These are phyloP conservation scores for Pascua sp. DNA, from an alignment of 1,284 basidiomycete species.

Conservation along the genomic window DNA sequence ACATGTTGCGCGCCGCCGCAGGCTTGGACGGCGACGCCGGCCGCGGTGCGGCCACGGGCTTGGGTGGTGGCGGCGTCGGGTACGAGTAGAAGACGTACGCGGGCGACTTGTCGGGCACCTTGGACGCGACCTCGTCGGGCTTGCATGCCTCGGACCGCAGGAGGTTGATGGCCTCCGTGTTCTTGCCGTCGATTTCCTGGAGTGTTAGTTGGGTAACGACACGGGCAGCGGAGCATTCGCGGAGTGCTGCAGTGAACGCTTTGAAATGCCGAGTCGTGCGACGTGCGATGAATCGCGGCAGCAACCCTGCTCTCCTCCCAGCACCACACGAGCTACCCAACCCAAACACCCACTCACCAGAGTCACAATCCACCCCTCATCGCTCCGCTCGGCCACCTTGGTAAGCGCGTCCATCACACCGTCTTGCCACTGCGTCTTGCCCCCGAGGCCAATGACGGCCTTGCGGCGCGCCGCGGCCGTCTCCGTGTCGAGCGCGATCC, in stretches of 20 bases:
- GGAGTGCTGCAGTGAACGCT: too few relatives aligned
- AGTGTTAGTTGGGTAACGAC: not conserved
- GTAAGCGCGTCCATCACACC: conserved; percentile 64
- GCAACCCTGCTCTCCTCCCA: too few relatives aligned
- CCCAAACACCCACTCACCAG: conserved; percentile 54
- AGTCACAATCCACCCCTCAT: conserved; percentile 57
- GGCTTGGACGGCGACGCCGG: conserved; percentile 10
- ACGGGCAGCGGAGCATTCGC: too few relatives aligned
- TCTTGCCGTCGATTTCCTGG: conserved; percentile 35
- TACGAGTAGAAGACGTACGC: conserved; percentile 70
- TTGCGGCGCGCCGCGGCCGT: conserved; percentile 31
- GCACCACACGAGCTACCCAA: not conserved
- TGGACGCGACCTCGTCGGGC: conserved; percentile 50
- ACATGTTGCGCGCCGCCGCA: conserved; percentile 31
- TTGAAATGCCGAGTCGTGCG: too few relatives aligned
- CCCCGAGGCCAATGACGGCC: conserved; percentile 41
- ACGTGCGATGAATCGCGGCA: too few relatives aligned
- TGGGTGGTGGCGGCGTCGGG: conserved; percentile 51
- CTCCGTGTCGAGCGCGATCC: conserved; percentile 39
- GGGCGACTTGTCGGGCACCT: conserved; percentile 44
- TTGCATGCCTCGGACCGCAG: conserved; percentile 38
- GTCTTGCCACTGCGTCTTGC: conserved; percentile 59
- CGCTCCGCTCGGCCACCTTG: conserved; percentile 56
- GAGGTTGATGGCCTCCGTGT: conserved; percentile 32
- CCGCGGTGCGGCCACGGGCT: conserved; percentile 9